Evolutionary conservation across 1,284 basidiomycete genomes (phyloP).

Genomic region (Tremellales sp.): DNA sequence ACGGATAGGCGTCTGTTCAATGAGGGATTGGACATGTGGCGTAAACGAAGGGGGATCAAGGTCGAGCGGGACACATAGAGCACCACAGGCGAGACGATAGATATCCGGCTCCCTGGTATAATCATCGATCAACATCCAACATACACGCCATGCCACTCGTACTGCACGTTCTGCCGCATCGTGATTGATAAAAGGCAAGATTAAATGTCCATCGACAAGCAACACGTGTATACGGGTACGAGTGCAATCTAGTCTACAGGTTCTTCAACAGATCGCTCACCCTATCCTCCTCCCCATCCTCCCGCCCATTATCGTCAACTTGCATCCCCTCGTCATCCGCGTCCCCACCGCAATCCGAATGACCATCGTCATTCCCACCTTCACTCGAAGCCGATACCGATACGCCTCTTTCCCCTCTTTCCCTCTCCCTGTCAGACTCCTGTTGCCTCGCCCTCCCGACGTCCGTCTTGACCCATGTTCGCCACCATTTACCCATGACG

Average conservation of each 20-base stretch:
- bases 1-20: conserved; percentile 30
- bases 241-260: not conserved
- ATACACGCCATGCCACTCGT: too few species aligned
- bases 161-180: too few species aligned
- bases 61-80: conserved; percentile 1
- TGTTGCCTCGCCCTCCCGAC: not conserved
- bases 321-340: not conserved
- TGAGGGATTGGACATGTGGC: conserved; percentile 33
- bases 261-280: not conserved
- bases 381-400: not conserved
- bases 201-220: too few species aligned
- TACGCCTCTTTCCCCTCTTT: not conserved
- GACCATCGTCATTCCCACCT: not conserved
- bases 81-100: too few species aligned
- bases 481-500: conserved; percentile 46
- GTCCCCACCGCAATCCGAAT: not conserved
- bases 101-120: too few species aligned
- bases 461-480: conserved; percentile 38
- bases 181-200: too few species aligned
- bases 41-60: conserved; percentile 21
- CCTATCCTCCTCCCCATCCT: not conserved
- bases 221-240: too few species aligned
- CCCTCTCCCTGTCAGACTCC: not conserved
- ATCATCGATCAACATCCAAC: too few species aligned
- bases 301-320: not conserved